Conservation (phyloP, 2,329 filamentous ascomycete species). For the Xylaria hypoxylon region DNA sequence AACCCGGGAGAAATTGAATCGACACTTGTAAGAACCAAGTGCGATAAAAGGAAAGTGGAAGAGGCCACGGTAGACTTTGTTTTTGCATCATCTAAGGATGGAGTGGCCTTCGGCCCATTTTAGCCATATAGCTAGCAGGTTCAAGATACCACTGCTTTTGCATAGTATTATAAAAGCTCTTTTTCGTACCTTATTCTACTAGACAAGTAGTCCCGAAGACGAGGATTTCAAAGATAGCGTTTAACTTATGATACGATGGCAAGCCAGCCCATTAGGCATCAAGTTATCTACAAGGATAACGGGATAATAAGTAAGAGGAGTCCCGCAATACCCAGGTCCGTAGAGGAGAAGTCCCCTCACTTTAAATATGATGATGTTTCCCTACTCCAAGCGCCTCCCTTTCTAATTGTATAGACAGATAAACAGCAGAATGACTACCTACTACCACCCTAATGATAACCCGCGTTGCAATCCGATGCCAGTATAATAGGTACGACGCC, state of each 20-base stretch:
- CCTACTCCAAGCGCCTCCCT: conserved; percentile 18
- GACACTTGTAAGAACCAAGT: background rate
- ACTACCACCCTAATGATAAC: background rate
- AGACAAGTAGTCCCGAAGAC: background rate
- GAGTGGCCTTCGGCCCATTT: conserved; percentile 6
- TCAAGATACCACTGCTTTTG: conserved; percentile 31
- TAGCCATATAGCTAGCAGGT: conserved; percentile 24
- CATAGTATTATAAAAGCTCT: background rate
- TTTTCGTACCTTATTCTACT: conserved; percentile 2
- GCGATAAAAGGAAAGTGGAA: conserved; percentile 7
- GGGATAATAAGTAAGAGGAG: background rate
- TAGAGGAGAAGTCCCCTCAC: background rate
- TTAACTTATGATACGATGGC: conserved; percentile 10
- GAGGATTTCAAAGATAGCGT: conserved; percentile 2
- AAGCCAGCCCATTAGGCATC: background rate
- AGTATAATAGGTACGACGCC: background rate
- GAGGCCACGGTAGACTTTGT: conserved; percentile 33
- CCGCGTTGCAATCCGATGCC: background rate
- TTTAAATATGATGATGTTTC: conserved; percentile 1
- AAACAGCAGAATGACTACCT: conserved; percentile 17
- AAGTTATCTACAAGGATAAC: background rate
- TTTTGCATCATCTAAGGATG: conserved; percentile 24
- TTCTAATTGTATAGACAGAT: background rate
- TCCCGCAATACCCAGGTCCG: background rate
- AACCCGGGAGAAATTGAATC: conserved; percentile 11